These are phyloP conservation scores for Candida pseudofarinosa DNA, from an alignment of 805 yeast genomes.

Conservation along the genomic window DNA sequence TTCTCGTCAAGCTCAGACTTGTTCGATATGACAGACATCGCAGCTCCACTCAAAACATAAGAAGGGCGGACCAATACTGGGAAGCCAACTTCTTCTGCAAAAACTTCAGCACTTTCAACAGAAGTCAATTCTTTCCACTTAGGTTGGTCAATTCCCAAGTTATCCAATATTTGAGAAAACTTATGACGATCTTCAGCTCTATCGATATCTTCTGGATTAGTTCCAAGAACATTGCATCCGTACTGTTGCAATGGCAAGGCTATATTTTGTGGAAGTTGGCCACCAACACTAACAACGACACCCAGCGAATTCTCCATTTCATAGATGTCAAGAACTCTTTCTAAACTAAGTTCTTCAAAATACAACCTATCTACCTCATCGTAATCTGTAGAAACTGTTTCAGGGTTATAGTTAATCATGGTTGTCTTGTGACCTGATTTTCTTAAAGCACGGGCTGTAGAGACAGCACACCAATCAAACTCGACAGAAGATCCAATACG, in stretches of 20 bases:
- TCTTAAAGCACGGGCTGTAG: slow-evolving; percentile 92
- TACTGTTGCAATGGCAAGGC: slow-evolving; percentile 77
- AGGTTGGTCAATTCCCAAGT: slow-evolving; percentile 93
- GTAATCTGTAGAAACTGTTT: slow-evolving; percentile 96
- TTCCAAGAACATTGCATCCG: slow-evolving; percentile 89
- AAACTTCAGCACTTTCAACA: slow-evolving; percentile 74
- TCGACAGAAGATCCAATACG: slow-evolving; percentile 98
- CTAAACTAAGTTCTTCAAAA: slow-evolving; percentile 92
- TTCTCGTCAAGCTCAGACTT: slow-evolving; percentile 78
- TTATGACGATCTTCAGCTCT: slow-evolving; percentile 98
- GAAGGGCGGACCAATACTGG: slow-evolving; percentile 98
- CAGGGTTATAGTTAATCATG: slow-evolving; percentile 97
- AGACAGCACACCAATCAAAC: slow-evolving; percentile 99
- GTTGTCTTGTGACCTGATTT: slow-evolving; percentile 83
- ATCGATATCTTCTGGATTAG: slow-evolving; percentile 91
- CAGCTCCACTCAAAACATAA: slow-evolving; percentile 96
- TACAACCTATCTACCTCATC: slow-evolving; percentile 97
- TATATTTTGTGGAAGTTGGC: slow-evolving; percentile 96
- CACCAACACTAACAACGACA: slow-evolving; percentile 95
- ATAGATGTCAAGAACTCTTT: slow-evolving; percentile 95
- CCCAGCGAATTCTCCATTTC: slow-evolving; percentile 88
- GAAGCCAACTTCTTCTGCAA: slow-evolving; percentile 83
- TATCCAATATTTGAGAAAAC: slow-evolving; percentile 89
- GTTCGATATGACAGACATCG: slow-evolving; percentile 88
- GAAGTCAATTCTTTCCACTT: slow-evolving; percentile 95